These are phyloP conservation scores for Cyberlindnera americana DNA, from an alignment of 805 yeast species.

Conservation along the genomic window DNA sequence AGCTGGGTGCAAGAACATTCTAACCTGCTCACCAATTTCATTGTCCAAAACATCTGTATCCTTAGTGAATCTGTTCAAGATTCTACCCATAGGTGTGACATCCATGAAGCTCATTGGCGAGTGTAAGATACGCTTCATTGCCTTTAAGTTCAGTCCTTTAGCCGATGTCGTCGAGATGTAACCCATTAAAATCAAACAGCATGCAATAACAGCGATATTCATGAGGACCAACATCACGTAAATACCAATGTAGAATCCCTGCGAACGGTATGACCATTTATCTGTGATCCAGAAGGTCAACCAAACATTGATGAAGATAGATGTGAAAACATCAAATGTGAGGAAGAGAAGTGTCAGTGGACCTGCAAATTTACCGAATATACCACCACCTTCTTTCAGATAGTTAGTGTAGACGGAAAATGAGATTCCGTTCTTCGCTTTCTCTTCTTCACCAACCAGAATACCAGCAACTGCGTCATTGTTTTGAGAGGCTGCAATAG, in stretches of 20 bases:
- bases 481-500: conserved; percentile 17
- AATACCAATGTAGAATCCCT: conserved; percentile 68
- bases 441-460: conserved; percentile 48
- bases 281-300: conserved; percentile 74
- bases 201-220: conserved; percentile 40
- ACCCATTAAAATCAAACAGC: conserved; percentile 44
- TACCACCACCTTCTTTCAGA: conserved; percentile 53
- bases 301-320: conserved; percentile 69
- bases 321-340: conserved; percentile 44
- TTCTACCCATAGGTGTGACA: conserved; percentile 84
- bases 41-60: conserved; percentile 83
- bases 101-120: conserved; percentile 85
- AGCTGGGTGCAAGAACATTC: conserved; percentile 54
- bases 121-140: conserved; percentile 57
- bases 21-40: conserved; percentile 66
- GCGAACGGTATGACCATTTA: conserved; percentile 43
- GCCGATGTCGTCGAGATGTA: conserved; percentile 54
- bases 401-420: conserved; percentile 48
- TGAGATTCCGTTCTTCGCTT: conserved; percentile 54
- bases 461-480: conserved; percentile 30
- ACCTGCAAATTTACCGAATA: conserved; percentile 30
- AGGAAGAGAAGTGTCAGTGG: conserved; percentile 28
- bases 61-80: conserved; percentile 79
- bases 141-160: conserved; percentile 54
- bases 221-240: conserved; percentile 59